Evolutionary conservation across 805 yeast species (phyloP).

Genomic region (Barnettozyma wickerhamii): DNA sequence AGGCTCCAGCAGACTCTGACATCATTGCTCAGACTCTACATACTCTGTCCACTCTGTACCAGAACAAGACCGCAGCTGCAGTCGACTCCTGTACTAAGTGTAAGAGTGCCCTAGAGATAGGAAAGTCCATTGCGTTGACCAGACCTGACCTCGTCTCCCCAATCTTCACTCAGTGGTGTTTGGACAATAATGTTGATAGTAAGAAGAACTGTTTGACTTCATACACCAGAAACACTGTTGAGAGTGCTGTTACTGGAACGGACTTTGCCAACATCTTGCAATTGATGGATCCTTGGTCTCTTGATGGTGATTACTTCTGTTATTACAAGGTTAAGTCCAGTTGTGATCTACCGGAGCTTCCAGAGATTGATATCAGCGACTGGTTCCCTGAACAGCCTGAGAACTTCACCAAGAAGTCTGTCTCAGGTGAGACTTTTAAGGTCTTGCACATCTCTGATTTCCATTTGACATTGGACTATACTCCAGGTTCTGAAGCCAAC

Average conservation of each 20-base stretch:
- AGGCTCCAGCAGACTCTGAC: conserved; percentile 9
- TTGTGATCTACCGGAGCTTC: conserved; percentile 52
- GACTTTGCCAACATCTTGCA: conserved; percentile 49
- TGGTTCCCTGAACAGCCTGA: conserved; percentile 43
- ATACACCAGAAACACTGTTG: conserved; percentile 35
- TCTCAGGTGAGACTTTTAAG: conserved; percentile 44
- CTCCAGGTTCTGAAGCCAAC: conserved; percentile 49
- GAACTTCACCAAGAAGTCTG: conserved; percentile 40
- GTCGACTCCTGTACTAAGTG: conserved; percentile 31
- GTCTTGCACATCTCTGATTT: conserved; percentile 65
- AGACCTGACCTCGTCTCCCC: conserved; percentile 38
- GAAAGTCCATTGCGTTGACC: conserved; percentile 33
- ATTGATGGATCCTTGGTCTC: conserved; percentile 46
- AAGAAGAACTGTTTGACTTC: conserved; percentile 27
- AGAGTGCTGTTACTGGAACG: conserved; percentile 34
- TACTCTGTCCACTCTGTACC: conserved; percentile 14
- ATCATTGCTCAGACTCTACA: conserved; percentile 12
- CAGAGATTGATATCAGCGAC: conserved; percentile 39
- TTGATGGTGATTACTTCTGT: conserved; percentile 62
- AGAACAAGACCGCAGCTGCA: conserved; percentile 11
- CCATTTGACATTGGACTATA: conserved; percentile 51
- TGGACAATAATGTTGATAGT: conserved; percentile 27
- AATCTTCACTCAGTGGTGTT: conserved; percentile 41
- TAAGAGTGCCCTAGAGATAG: conserved; percentile 31
- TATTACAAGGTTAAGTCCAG: conserved; percentile 42